These are phyloP conservation scores for Ascobolus immersus DNA, from an alignment of 495 filamentous ascomycete genomes.

Conservation along the genomic window DNA sequence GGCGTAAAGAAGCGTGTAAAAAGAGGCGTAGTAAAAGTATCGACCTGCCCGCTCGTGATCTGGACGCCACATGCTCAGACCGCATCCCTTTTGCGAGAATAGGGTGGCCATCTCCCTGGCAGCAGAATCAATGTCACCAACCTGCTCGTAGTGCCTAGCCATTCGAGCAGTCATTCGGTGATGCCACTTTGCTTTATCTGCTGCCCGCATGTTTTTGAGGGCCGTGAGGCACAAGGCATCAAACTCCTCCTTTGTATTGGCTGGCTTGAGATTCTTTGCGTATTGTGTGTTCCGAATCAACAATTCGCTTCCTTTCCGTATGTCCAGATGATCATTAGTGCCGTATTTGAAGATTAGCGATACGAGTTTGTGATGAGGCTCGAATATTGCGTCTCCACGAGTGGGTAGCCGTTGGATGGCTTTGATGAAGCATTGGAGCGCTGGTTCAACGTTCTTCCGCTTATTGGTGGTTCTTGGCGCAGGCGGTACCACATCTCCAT, in stretches of 20 bases:
- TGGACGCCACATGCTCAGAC: conserved; percentile 56
- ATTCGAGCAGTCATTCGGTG: conserved; percentile 67
- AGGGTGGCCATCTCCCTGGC: conserved; percentile 12
- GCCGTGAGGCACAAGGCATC: conserved; percentile 46
- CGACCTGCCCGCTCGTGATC: conserved; percentile 73
- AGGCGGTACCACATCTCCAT: too few relatives aligned
- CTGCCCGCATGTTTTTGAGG: conserved; percentile 47
- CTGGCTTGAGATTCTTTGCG: conserved; percentile 12
- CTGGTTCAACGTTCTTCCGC: conserved; percentile 11
- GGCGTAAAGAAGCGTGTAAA: conserved; percentile 64
- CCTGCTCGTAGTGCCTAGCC: background rate
- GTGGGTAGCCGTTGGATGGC: conserved; percentile 50
- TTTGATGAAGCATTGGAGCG: conserved; percentile 35
- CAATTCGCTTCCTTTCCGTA: background rate
- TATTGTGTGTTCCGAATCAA: conserved; percentile 5
- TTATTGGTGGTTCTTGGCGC: conserved; percentile 25
- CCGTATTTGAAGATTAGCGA: conserved; percentile 49
- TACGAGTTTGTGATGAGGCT: conserved; percentile 88
- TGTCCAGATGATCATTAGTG: conserved; percentile 5
- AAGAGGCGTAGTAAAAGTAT: conserved; percentile 80
- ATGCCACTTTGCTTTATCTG: conserved; percentile 92
- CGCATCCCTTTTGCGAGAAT: conserved; percentile 12
- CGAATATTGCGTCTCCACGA: conserved; percentile 64
- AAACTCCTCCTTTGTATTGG: conserved; percentile 38
- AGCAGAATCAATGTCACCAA: conserved; percentile 9